phyloP scores from a whole-genome alignment of 208 protist genomes.

The Leptomonas seymouri region DNA sequence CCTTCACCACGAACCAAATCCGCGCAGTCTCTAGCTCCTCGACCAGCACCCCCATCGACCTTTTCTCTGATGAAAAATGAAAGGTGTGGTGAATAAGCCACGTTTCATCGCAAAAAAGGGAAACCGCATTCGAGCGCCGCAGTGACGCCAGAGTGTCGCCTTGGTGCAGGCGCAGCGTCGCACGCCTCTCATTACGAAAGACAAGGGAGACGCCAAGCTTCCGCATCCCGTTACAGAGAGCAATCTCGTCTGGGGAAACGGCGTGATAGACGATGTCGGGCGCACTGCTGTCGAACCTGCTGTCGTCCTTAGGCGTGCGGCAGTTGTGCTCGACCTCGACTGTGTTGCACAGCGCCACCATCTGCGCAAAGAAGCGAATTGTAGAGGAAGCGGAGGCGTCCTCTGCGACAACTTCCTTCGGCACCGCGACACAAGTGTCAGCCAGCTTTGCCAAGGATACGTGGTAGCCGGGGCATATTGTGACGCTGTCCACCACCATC shows the following conservation, averaged over 20 bases:
- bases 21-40: slow-evolving; percentile 38
- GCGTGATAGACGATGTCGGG: slow-evolving; percentile 63
- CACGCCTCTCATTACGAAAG: slow-evolving; percentile 28
- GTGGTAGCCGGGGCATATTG: slow-evolving; percentile 35
- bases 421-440: slow-evolving; percentile 3
- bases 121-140: neutral
- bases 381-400: slow-evolving; percentile 6
- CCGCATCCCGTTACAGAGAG: slow-evolving; percentile 82
- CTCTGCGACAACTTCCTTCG: neutral
- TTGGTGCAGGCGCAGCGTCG: slow-evolving; percentile 28
- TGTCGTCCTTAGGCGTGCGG: neutral
- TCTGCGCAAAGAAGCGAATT: slow-evolving; percentile 58
- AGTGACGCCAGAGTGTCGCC: neutral
- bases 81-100: slow-evolving; percentile 86
- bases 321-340: slow-evolving; percentile 60
- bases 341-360: slow-evolving; percentile 90
- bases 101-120: slow-evolving; percentile 12
- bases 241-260: slow-evolving; percentile 95
- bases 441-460: slow-evolving; percentile 21
- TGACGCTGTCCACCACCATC: slow-evolving; percentile 87
- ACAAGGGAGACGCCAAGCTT: slow-evolving; percentile 62
- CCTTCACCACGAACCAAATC: slow-evolving; percentile 81
- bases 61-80: slow-evolving; percentile 86
- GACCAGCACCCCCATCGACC: slow-evolving; percentile 88
- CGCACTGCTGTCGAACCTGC: neutral